These are phyloP conservation scores for Ceratocystiopsis brevicomis DNA, from an alignment of 2,329 filamentous ascomycete genomes.

Conservation along the genomic window DNA sequence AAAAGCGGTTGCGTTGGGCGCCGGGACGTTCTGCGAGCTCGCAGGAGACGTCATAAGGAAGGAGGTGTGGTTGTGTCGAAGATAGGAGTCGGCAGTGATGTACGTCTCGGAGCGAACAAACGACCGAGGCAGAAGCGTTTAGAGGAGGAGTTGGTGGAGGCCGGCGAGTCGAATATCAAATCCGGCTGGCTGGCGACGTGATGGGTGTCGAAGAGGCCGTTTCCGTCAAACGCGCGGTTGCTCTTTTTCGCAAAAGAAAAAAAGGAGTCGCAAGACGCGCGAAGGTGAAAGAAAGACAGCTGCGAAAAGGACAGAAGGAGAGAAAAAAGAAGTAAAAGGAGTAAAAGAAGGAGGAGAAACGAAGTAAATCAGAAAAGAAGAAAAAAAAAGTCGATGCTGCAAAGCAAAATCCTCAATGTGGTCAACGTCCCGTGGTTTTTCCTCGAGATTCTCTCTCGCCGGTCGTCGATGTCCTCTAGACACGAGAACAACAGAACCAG, in stretches of 20 bases:
- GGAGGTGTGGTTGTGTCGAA: not conserved
- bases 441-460: not conserved
- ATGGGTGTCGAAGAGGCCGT: no score
- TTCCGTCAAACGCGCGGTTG: no score
- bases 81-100: not conserved
- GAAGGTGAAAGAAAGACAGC: no score
- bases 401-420: no score
- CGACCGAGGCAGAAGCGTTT: no score
- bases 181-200: no score
- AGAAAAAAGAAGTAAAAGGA: not conserved
- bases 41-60: constrained; percentile 43
- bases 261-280: not conserved
- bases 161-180: no score
- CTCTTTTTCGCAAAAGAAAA: not conserved
- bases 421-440: no score
- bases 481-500: not conserved
- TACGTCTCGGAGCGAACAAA: not conserved
- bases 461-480: no score
- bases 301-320: not conserved
- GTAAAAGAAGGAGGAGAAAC: not conserved
- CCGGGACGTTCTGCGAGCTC: constrained; percentile 34
- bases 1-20: constrained; percentile 35
- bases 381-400: not conserved
- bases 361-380: constrained; percentile 1
- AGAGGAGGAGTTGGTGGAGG: not conserved